Percentiles rank a stretch among this genome's conserved stretches.
Evolutionary conservation across 1,139 yeast genomes (phyloP).

Genomic region (Lipomyces yarrowii): DNA sequence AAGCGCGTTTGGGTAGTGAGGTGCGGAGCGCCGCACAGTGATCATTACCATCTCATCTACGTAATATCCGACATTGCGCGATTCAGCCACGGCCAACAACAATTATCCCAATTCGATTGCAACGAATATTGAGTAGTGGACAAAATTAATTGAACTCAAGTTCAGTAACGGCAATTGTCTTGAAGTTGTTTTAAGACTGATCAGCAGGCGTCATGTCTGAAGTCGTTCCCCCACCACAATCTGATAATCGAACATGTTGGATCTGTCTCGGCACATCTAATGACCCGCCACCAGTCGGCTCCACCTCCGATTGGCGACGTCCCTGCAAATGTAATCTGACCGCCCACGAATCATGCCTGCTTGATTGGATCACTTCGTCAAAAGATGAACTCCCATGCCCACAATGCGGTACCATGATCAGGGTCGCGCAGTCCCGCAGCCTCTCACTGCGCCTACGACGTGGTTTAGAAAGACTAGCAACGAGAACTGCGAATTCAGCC

Average conservation of each 20-base stretch:
- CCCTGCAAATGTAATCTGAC: conserved; percentile 49
- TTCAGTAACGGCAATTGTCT: background rate
- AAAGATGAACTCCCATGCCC: conserved; percentile 22
- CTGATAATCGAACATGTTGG: conserved; percentile 41
- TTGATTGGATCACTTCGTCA: conserved; percentile 44
- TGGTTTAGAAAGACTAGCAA: conserved; percentile 3
- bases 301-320: conserved; percentile 43
- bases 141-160: background rate
- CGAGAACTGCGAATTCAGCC: background rate
- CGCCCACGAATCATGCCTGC: conserved; percentile 49
- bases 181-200: background rate
- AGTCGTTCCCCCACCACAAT: background rate
- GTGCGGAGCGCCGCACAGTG: too few species aligned
- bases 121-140: background rate
- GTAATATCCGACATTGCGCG: too few species aligned
- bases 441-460: conserved; percentile 3
- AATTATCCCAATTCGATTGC: background rate
- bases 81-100: background rate
- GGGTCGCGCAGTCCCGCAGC: conserved; percentile 1
- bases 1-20: too few species aligned
- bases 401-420: conserved; percentile 23
- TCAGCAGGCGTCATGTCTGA: background rate
- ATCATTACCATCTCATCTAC: too few species aligned
- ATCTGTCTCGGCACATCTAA: conserved; percentile 46
- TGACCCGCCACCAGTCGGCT: conserved; percentile 41